Percentiles rank a stretch among this genome's conserved stretches.
These are phyloP conservation scores for Excoecaria agallocha DNA, from an alignment of 345 rosid genomes.

Conservation along the genomic window DNA sequence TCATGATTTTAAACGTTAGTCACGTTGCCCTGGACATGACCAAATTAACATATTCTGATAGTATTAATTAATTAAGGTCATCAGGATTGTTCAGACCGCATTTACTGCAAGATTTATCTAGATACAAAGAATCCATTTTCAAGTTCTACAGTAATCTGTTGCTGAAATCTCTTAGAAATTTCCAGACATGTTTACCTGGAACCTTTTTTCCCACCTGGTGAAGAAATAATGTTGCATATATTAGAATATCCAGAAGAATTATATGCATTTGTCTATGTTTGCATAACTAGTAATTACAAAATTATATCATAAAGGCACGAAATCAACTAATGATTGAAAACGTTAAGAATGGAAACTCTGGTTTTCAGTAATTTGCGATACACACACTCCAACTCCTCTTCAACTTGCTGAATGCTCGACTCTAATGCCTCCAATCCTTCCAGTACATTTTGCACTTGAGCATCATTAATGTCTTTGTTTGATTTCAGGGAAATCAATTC, in stretches of 20 bases:
- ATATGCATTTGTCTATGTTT: neutral
- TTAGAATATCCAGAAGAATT: no score
- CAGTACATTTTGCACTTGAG: neutral
- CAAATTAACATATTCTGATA: no score
- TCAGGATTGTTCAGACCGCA: no score
- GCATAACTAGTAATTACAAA: neutral
- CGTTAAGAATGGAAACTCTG: neutral
- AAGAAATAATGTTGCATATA: no score
- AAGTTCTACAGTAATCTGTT: no score
- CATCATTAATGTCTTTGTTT: neutral
- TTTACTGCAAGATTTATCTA: no score
- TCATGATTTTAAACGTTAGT: no score
- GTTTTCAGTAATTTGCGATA: neutral
- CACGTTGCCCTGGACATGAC: no score
- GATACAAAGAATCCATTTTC: neutral
- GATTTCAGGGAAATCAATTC: constrained; percentile 8
- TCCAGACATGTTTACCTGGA: neutral
- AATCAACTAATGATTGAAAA: neutral
- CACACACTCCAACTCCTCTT: neutral
- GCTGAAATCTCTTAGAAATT: neutral
- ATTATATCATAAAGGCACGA: neutral
- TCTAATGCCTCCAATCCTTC: constrained; percentile 2
- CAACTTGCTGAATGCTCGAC: constrained; percentile 4
- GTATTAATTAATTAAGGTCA: no score
- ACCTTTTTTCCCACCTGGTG: no score